phyloP scores from a whole-genome alignment of 179 eudicot genomes.

The Carnegiea gigantea region DNA sequence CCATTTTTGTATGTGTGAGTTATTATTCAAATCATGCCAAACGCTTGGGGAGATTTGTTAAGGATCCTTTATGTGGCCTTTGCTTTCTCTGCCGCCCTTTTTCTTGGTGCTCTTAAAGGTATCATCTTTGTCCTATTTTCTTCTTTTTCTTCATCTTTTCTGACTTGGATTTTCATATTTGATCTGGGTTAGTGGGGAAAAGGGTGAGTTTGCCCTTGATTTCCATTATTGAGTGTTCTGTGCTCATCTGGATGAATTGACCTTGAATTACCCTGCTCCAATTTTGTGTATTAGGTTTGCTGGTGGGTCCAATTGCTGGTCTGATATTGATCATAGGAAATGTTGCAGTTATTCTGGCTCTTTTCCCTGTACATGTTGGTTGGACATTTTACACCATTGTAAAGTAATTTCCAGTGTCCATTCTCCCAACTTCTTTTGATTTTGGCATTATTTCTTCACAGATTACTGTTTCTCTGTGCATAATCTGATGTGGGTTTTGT shows the following conservation, averaged over 20 bases:
- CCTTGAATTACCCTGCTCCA: neutral
- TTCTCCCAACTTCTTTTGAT: neutral
- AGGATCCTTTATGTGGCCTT: slow-evolving; percentile 59
- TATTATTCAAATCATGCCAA: slow-evolving; percentile 39
- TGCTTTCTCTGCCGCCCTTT: slow-evolving; percentile 72
- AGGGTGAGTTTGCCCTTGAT: neutral
- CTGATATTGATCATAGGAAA: slow-evolving; percentile 71
- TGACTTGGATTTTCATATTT: slow-evolving; percentile 1
- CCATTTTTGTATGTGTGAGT: neutral
- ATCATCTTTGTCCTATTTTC: slow-evolving; percentile 15
- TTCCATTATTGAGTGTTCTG: neutral
- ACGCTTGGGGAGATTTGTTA: slow-evolving; percentile 33
- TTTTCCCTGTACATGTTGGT: slow-evolving; percentile 79
- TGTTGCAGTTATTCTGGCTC: slow-evolving; percentile 70
- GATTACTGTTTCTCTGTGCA: neutral
- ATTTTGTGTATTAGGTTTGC: slow-evolving; percentile 50
- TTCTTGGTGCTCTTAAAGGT: slow-evolving; percentile 79
- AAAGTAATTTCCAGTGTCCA: slow-evolving; percentile 47
- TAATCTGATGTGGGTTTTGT: slow-evolving; percentile 16
- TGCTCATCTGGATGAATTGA: slow-evolving; percentile 16
- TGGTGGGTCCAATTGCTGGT: slow-evolving; percentile 89
- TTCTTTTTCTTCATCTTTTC: neutral
- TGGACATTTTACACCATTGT: slow-evolving; percentile 78
- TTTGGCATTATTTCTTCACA: neutral
- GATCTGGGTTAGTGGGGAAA: neutral